A percentile compares a stretch with the other conserved stretches of the same genome.
phyloP scores from a whole-genome alignment of 2,329 filamentous ascomycete species.

The Colletotrichum trifolii region DNA sequence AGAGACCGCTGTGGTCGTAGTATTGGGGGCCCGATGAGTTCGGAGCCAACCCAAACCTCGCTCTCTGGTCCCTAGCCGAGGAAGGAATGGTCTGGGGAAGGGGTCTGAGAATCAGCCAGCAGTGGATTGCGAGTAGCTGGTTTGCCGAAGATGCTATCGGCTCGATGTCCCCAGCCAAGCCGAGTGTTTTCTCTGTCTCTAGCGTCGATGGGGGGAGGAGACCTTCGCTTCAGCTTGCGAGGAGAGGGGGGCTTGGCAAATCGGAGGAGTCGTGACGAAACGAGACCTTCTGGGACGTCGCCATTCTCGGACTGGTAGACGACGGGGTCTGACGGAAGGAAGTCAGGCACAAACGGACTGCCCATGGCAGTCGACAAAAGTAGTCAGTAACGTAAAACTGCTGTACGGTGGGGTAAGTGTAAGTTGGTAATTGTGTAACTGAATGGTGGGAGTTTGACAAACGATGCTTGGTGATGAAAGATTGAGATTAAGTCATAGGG shows the following conservation, averaged over 20 bases:
- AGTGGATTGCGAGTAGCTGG: slow-evolving; percentile 37
- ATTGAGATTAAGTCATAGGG: slow-evolving; percentile 29
- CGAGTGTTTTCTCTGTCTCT: slow-evolving; percentile 43
- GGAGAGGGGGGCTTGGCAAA: slow-evolving; percentile 37
- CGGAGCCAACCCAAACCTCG: not conserved
- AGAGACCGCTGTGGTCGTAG: slow-evolving; percentile 15
- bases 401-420: slow-evolving; percentile 24
- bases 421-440: slow-evolving; percentile 21
- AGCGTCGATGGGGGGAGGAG: slow-evolving; percentile 11
- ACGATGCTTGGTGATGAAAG: slow-evolving; percentile 12
- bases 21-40: not conserved
- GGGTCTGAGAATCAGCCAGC: slow-evolving; percentile 22
- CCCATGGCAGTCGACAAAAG: slow-evolving; percentile 38
- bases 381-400: slow-evolving; percentile 17
- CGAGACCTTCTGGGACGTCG: slow-evolving; percentile 46
- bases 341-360: slow-evolving; percentile 31
- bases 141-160: slow-evolving; percentile 33
- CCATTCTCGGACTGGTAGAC: slow-evolving; percentile 31
- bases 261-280: slow-evolving; percentile 47
- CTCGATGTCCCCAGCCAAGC: slow-evolving; percentile 32
- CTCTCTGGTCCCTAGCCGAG: slow-evolving; percentile 11
- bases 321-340: slow-evolving; percentile 17
- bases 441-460: slow-evolving; percentile 10
- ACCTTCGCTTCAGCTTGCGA: not conserved
- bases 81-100: slow-evolving; percentile 33